Percentiles rank a stretch among this genome's conserved stretches.
Evolutionary conservation across 495 filamentous ascomycete species (phyloP).

Genomic region (Podospora fimiseda): DNA sequence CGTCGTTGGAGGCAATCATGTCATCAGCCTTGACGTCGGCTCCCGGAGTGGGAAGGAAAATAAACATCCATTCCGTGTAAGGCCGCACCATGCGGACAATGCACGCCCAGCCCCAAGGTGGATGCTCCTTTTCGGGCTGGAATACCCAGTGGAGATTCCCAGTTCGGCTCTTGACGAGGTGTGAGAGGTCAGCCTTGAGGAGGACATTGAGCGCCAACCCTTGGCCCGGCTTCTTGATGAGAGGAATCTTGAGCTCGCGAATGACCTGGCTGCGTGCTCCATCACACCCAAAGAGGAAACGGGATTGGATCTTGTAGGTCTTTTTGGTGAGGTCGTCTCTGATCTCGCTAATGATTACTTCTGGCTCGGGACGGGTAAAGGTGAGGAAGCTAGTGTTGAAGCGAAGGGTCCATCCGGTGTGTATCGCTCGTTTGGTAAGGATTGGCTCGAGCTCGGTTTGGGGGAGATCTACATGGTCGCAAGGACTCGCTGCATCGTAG

Average conservation of each 20-base stretch:
- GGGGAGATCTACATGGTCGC: conserved; percentile 41
- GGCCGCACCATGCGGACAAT: conserved; percentile 39
- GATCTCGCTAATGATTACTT: conserved; percentile 33
- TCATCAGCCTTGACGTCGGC: conserved; percentile 18
- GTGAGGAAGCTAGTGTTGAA: conserved; percentile 38
- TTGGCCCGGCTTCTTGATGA: conserved; percentile 46
- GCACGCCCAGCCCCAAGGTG: conserved; percentile 30
- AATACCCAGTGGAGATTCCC: conserved; percentile 54
- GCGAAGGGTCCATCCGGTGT: conserved; percentile 36
- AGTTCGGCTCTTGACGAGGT: conserved; percentile 39
- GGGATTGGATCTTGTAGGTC: conserved; percentile 42
- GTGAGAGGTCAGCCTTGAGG: conserved; percentile 46
- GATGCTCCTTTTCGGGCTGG: conserved; percentile 27
- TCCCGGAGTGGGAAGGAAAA: conserved; percentile 31
- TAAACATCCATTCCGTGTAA: conserved; percentile 44
- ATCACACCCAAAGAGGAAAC: conserved; percentile 54
- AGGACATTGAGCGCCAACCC: conserved; percentile 50
- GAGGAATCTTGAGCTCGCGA: conserved; percentile 40
- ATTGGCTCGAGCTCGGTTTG: conserved; percentile 50
- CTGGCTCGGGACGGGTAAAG: conserved; percentile 22
- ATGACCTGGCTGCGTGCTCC: conserved; percentile 50
- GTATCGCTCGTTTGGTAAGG: conserved; percentile 38
- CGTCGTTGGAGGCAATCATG: conserved; percentile 23
- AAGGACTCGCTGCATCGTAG: conserved; percentile 47
- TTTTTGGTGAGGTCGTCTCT: conserved; percentile 36